Conservation (phyloP, 2,329 filamentous ascomycete genomes). For the Pezicula neosporulosa region DNA sequence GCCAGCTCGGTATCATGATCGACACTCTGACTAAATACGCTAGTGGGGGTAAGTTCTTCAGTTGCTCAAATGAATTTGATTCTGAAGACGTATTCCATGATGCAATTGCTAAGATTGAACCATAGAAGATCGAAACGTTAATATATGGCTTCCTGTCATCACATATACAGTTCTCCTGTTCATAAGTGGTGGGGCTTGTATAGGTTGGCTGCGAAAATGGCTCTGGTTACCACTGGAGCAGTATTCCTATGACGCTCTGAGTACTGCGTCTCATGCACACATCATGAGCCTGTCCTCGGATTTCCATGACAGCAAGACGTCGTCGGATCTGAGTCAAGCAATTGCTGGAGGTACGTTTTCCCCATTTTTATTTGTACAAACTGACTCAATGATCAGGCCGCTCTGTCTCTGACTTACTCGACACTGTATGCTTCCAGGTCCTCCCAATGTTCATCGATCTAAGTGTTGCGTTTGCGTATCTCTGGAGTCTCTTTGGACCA, state of each 20-base stretch:
- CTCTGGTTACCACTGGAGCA: conserved; percentile 54
- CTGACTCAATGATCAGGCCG: conserved; percentile 28
- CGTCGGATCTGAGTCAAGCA: conserved; percentile 60
- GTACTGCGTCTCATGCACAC: conserved; percentile 60
- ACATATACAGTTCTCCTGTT: conserved; percentile 47
- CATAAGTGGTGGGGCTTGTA: conserved; percentile 46
- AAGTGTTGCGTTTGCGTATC: conserved; percentile 54
- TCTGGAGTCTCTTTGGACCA: conserved; percentile 59
- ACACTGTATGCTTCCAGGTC: conserved; percentile 56
- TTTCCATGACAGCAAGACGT: conserved; percentile 64
- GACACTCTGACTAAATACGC: conserved; percentile 56
- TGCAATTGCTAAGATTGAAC: background rate
- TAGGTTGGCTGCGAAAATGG: conserved; percentile 45
- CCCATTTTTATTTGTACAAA: too few relatives aligned
- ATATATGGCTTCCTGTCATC: conserved; percentile 50
- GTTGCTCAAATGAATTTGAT: too few relatives aligned
- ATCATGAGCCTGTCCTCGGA: conserved; percentile 68
- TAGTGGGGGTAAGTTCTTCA: conserved; percentile 14
- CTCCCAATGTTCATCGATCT: conserved; percentile 61
- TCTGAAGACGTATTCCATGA: background rate
- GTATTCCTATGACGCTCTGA: conserved; percentile 54
- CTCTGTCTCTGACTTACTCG: conserved; percentile 55
- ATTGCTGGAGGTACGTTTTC: conserved; percentile 48
- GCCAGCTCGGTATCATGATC: conserved; percentile 76
- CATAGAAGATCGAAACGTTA: conserved; percentile 24